Evolutionary conservation across 2,329 filamentous ascomycete species (phyloP), one percentile per base, ranked within the genome.

Genomic region (Capronia epimyces): DNA sequence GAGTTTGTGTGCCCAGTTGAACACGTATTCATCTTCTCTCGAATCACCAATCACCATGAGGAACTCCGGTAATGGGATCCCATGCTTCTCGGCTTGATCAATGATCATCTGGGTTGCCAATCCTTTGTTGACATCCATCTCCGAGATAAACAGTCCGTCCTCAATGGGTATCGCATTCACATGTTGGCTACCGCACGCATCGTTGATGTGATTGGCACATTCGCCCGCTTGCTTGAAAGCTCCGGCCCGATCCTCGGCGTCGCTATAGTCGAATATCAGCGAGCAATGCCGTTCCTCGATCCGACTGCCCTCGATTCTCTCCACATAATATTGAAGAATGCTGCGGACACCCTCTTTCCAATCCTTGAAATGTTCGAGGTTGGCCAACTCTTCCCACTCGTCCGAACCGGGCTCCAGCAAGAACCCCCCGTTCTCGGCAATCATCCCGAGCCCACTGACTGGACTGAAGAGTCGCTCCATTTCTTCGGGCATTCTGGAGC

Each of bases 351-450:
- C 86, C 37, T 83, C 76, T 68, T 95, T 95, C 91, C 91, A 97
- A 3, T 77, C 75, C 21, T 76, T 73, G 53, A 88, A 85, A 60
- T 84, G 79, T 2, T 80, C 75, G 1, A 80, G 75, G 64, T 95
- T 83, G 2, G 85, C 83, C 69, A 95, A 84, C 56, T 85, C 82
- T 2, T 78, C 80, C 93, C 93, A 97, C 29, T 79, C 76, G 20
- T 80, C 77, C 13, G 74, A 76, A 12, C 49, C 46, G 40, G 80
- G 81, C 57, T 87, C 80, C 60, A 86, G 87, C 50, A 96, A 73
- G 69, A 94, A 97, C 66, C 88, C 95, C 1, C 91, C 91, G 59
- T 95, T 96, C 70, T 97, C 91, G 0, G 91, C 91, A 58, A 97
- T 94, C 3, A 97, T 75, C 2, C 93, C 93, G 2, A 96, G 73